Evolutionary conservation across 1,284 basidiomycete genomes (phyloP), one percentile per base, ranked within the genome.

Genomic region (Leccinum griseonigrum): DNA sequence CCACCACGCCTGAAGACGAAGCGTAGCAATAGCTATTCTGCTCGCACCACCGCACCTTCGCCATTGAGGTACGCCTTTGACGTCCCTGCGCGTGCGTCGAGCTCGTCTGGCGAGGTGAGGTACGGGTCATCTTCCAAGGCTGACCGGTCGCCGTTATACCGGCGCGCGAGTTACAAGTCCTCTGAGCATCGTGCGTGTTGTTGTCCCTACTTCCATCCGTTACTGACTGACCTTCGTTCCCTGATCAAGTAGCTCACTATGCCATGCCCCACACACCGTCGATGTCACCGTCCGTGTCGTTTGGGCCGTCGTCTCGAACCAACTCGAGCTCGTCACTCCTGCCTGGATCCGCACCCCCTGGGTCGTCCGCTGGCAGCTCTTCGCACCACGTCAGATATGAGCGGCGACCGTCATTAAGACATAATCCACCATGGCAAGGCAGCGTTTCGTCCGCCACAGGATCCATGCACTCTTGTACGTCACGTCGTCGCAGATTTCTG

Each of bases 271-370:
- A 60, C 40, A 68, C 72, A 4, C 66, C 74, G 13, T 74, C 69
- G 53, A 60, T 71, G 60, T 62, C 74, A 3, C 73, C 72, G 2
- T 75, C 72, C 2, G 67, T 72, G 13, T 75, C 75, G 9, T 75
- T 71, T 76, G 59, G 72, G 63, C 71, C 76, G 48, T 74, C 74
- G 1, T 83, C 82, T 57, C 77, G 81, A n/a, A 78, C 80, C 18
- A 81, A 78, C 66, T 82, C 81, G 11, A 79, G 73, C 60, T 76
- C 79, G 18, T 83, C 81, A 10, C 66, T 83, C 28, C 76, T 71
- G 60, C 77, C 77, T 50, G 71, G 73, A 34, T 69, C 66, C n/a
- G 63, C 62, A 11, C 68, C 57, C 52, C 69, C 67, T 61, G 70
- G 69, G 14, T 71, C 72, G 32, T 70, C 69, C 2, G 65, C 26